A percentile compares a stretch with the other conserved stretches of the same genome.
phyloP scores from a whole-genome alignment of 1,284 basidiomycete genomes.

The Tilletiopsis washingtonensis region DNA sequence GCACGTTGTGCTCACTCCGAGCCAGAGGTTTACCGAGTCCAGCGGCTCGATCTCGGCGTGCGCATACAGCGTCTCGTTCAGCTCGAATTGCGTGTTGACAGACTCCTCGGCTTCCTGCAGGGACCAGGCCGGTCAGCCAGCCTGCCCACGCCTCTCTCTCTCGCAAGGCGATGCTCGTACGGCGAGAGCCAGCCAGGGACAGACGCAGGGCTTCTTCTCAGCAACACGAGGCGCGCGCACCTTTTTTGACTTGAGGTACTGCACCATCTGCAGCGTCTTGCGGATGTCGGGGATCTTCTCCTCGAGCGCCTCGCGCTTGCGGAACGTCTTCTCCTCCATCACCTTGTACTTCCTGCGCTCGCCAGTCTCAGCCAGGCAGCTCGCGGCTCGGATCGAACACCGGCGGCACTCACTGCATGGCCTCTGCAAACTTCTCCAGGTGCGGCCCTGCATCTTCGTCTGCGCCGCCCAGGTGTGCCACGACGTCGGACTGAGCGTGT shows the following conservation, averaged over 20 bases:
- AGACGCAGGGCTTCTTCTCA: no score
- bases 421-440: constrained; percentile 79
- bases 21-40: constrained; percentile 87
- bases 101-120: constrained; percentile 52
- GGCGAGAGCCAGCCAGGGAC: no score
- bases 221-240: constrained; percentile 49
- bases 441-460: constrained; percentile 71
- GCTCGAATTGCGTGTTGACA: constrained; percentile 79
- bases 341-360: constrained; percentile 83
- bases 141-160: no score
- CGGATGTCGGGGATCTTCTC: constrained; percentile 95
- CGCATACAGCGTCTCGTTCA: constrained; percentile 90
- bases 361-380: background rate
- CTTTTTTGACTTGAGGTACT: constrained; percentile 58
- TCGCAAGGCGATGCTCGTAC: no score
- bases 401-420: constrained; percentile 62
- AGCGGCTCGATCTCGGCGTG: constrained; percentile 80
- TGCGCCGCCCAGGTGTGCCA: constrained; percentile 72
- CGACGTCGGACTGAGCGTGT: constrained; percentile 64
- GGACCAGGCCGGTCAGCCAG: no score
- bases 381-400: background rate
- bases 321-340: constrained; percentile 82
- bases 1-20: constrained; percentile 61
- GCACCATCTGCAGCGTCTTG: constrained; percentile 84
- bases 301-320: constrained; percentile 69